These are phyloP conservation scores for Avena insularis DNA, from an alignment of 176 grass and related monocot species.

Conservation along the genomic window DNA sequence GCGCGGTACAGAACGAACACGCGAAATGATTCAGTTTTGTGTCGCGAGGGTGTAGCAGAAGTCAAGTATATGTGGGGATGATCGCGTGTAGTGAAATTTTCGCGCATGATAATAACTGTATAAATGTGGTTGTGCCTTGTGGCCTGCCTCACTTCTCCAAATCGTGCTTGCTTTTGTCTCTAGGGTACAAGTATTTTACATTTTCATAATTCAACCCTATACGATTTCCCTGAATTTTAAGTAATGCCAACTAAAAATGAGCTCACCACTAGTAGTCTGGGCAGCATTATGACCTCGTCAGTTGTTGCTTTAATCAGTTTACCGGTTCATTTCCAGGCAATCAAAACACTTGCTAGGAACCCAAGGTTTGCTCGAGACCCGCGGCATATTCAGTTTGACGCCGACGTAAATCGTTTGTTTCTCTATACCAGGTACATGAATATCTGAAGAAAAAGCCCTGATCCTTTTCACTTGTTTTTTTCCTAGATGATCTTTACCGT, in stretches of 20 bases:
- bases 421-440: slow-evolving; percentile 82
- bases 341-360: slow-evolving; percentile 69
- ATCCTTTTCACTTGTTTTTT: slow-evolving; percentile 22
- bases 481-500: not conserved
- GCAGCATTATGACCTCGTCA: not conserved
- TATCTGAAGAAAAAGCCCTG: slow-evolving; percentile 8
- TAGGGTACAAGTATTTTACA: not conserved
- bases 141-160: not conserved
- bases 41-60: not conserved
- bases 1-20: not conserved
- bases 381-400: slow-evolving; percentile 86
- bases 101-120: not conserved
- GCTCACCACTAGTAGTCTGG: not conserved
- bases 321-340: slow-evolving; percentile 53
- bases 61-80: not conserved
- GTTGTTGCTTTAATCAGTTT: slow-evolving; percentile 24
- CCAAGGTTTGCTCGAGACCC: slow-evolving; percentile 77
- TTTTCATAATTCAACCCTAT: not conserved
- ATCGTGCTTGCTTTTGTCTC: not conserved
- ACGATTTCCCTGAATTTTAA: not conserved
- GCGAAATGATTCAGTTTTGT: too few relatives aligned
- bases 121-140: not conserved
- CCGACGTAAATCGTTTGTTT: slow-evolving; percentile 83
- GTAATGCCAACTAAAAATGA: not conserved
- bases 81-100: not conserved